Percentiles rank a stretch among this genome's conserved stretches.
Evolutionary conservation across 148 eudicot species (phyloP).

Genomic region (Silene latifolia): DNA sequence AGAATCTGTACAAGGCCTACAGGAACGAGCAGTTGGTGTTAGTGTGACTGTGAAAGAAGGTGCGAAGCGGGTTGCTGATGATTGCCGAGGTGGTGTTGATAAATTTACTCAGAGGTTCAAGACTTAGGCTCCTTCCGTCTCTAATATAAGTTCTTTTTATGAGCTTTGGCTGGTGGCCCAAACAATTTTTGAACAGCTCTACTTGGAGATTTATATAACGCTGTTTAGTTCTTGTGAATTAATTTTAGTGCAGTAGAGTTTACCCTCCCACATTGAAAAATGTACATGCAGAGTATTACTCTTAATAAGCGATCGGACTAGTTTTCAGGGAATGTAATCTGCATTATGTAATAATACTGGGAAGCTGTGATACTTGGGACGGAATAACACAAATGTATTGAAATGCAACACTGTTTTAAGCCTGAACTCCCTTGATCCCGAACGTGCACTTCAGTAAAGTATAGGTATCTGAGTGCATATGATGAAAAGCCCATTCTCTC

Average conservation of each 20-base stretch:
- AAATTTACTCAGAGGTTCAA: constrained; percentile 81
- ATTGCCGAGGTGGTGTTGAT: constrained; percentile 76
- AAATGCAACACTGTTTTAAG: not conserved
- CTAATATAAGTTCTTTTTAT: not conserved
- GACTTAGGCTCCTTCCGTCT: constrained; percentile 26
- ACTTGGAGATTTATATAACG: not conserved
- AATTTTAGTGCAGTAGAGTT: not conserved
- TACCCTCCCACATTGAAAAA: not conserved
- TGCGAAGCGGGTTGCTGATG: constrained; percentile 65
- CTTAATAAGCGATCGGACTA: not conserved
- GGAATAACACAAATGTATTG: not conserved
- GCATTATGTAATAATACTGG: constrained; percentile 17
- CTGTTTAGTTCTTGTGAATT: too few relatives aligned
- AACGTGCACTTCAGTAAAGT: too few relatives aligned
- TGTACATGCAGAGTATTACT: constrained; percentile 16
- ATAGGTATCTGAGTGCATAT: not conserved
- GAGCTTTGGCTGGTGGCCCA: not conserved
- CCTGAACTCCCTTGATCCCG: not conserved
- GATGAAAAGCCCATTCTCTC: too few relatives aligned
- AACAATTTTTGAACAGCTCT: constrained; percentile 17
- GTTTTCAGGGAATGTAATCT: not conserved
- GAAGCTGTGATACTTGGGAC: constrained; percentile 5
- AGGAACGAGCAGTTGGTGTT: constrained; percentile 44
- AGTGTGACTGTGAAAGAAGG: constrained; percentile 57
- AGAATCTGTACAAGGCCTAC: constrained; percentile 49